Evolutionary conservation across 805 yeast genomes (phyloP), one percentile per base, ranked within the genome.

Genomic region (Candida golubevii): DNA sequence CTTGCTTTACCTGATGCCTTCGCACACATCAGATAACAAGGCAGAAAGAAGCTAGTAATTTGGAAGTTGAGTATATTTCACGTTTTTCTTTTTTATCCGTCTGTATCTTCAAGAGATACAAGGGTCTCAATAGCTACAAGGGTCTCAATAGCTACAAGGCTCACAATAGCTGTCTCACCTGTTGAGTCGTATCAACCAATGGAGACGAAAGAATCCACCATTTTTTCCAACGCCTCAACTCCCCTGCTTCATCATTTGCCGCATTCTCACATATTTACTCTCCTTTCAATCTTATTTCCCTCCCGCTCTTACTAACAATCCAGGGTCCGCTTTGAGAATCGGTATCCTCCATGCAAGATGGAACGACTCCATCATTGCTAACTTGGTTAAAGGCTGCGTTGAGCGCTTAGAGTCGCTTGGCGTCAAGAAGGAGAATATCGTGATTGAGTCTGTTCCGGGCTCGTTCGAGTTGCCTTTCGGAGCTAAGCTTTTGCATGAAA

Each of bases 291-390:
- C 15, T 10, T 4, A 33, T 33, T 10, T 18, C 5, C 23, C 23
- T 18, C 23, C 23, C 23, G 23, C 32, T 29, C 32, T n/a, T 36
- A 35, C 51, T 45, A 36, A 46, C 38, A 35, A 30, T 9, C 23
- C 41, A 60, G 77, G 80, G 10, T 74, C 83, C 27, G 60, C 69
- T 2, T 71, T 90, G 51, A 78, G 83, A 55, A 73, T 93, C 42
- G 97, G 91, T 31, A 88, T 93, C 59, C 77, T 93, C 45, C 97
- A 90, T 64, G 97, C 99, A 12, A 85, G 99, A 66, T 93, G 99
- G 99, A 93, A 93, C 66, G 65, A 71, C 33, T 68, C 71, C 38
- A 80, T 93, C 50, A 88, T 93, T 56, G 82, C 80, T 37, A 83
- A 88, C 11, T 72, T 93, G 37, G 90, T 90, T 7, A 68, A 76